A percentile compares a stretch with the other conserved stretches of the same genome.
These are phyloP conservation scores for Chaetomium sp. DNA, from an alignment of 2,329 filamentous ascomycete genomes.

Conservation along the genomic window DNA sequence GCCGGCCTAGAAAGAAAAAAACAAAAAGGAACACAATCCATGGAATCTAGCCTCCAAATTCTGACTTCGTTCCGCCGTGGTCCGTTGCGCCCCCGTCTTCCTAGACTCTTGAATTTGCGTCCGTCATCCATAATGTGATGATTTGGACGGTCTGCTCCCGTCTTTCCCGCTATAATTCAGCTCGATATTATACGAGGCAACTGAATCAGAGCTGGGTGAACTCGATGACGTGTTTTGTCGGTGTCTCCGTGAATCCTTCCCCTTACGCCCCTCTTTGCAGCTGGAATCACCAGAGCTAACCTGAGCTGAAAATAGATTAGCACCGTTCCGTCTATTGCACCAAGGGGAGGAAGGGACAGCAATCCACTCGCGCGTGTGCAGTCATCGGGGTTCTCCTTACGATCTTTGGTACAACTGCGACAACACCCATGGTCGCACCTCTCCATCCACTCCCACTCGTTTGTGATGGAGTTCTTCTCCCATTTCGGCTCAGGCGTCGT, in stretches of 20 bases:
- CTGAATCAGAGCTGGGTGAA: constrained; percentile 9
- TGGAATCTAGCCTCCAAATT: not conserved
- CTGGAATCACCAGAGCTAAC: constrained; percentile 7
- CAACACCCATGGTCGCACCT: constrained; percentile 59
- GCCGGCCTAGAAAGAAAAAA: not conserved
- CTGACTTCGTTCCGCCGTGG: not conserved
- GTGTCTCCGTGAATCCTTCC: constrained; percentile 25
- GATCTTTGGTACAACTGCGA: constrained; percentile 48
- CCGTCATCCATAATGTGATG: too few relatives aligned
- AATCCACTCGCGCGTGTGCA: not conserved
- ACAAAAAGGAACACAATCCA: not conserved
- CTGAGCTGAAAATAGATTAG: constrained; percentile 17
- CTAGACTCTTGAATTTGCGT: not conserved
- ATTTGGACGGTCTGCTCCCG: constrained; percentile 15
- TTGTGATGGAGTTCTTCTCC: constrained; percentile 40
- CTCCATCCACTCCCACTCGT: constrained; percentile 43
- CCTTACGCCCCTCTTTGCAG: constrained; percentile 21
- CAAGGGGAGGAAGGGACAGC: not conserved
- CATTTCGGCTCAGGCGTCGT: constrained; percentile 37
- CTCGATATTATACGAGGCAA: constrained; percentile 36
- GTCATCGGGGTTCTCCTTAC: constrained; percentile 39
- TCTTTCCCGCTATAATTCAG: constrained; percentile 38
- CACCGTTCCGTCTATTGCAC: not conserved
- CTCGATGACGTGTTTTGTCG: constrained; percentile 8
- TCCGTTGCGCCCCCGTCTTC: too few relatives aligned